Conservation (phyloP, 805 yeast species). For the Suhomyces pyralidae region DNA sequence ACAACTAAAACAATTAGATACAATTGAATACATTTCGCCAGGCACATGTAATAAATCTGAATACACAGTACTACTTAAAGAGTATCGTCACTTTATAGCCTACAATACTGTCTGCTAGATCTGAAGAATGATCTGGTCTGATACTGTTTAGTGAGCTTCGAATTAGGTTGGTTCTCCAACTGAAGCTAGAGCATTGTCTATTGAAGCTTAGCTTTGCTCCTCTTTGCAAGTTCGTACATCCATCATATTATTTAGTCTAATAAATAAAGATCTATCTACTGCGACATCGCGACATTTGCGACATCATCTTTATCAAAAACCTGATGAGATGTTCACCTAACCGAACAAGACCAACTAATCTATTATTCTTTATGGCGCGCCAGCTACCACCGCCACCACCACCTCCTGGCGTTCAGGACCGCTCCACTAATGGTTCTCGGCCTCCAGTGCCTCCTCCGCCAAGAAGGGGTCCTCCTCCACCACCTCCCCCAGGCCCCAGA, state of each 20-base stretch:
- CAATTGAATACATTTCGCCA: not conserved
- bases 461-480: conserved; percentile 15
- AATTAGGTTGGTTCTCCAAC: no score
- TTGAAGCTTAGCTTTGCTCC: no score
- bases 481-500: conserved; percentile 20
- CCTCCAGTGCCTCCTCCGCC: conserved; percentile 17
- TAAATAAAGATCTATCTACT: not conserved
- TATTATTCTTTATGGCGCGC: conserved; percentile 10
- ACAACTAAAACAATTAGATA: not conserved
- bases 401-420: conserved; percentile 15
- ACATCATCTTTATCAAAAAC: not conserved
- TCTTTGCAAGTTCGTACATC: no score
- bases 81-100: not conserved
- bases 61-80: not conserved
- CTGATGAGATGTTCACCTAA: not conserved
- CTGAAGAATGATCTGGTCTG: not conserved
- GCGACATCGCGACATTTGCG: not conserved
- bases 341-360: not conserved
- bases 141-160: not conserved
- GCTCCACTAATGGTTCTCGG: not conserved
- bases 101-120: not conserved
- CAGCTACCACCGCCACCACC: conserved; percentile 18
- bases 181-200: no score
- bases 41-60: no score
- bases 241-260: no score